phyloP scores from a whole-genome alignment of 768 basidiomycete genomes.

The Xerocomellus dryophilus region DNA sequence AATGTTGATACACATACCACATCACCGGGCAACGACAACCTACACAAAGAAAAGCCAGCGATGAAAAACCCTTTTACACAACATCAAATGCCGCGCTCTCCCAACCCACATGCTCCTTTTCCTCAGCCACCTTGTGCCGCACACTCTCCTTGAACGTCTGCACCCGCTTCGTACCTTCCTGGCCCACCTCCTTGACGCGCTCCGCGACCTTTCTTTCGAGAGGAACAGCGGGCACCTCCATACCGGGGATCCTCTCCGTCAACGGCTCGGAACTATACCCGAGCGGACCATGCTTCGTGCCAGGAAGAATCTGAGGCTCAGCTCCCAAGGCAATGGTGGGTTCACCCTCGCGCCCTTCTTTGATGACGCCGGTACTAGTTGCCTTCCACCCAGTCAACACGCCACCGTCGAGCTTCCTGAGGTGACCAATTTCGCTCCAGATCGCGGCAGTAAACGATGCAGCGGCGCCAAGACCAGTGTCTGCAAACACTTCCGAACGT shows the following conservation, averaged over 20 bases:
- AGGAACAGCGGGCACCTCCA: neutral
- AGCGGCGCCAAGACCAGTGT: constrained; percentile 53
- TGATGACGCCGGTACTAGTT: constrained; percentile 63
- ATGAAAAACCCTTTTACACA: neutral
- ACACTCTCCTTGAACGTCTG: constrained; percentile 45
- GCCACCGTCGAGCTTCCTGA: constrained; percentile 40
- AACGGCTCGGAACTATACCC: constrained; percentile 48
- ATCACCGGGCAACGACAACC: too few species aligned
- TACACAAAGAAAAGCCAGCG: neutral
- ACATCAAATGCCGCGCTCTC: constrained; percentile 48
- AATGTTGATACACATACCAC: too few species aligned
- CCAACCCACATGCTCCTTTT: constrained; percentile 44
- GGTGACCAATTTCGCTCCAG: constrained; percentile 66
- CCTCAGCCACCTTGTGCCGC: constrained; percentile 37
- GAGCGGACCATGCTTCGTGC: constrained; percentile 65
- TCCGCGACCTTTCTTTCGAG: constrained; percentile 29
- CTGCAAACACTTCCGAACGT: constrained; percentile 61
- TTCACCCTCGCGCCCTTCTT: constrained; percentile 40
- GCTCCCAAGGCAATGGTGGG: constrained; percentile 61
- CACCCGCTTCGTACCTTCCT: constrained; percentile 37
- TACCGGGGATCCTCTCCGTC: constrained; percentile 2
- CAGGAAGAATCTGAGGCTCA: constrained; percentile 68
- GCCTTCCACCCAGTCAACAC: constrained; percentile 45
- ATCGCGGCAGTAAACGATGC: constrained; percentile 54
- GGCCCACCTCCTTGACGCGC: constrained; percentile 30